Conservation (phyloP, 176 grass and related monocot species). For the Saccharum spontaneum region DNA sequence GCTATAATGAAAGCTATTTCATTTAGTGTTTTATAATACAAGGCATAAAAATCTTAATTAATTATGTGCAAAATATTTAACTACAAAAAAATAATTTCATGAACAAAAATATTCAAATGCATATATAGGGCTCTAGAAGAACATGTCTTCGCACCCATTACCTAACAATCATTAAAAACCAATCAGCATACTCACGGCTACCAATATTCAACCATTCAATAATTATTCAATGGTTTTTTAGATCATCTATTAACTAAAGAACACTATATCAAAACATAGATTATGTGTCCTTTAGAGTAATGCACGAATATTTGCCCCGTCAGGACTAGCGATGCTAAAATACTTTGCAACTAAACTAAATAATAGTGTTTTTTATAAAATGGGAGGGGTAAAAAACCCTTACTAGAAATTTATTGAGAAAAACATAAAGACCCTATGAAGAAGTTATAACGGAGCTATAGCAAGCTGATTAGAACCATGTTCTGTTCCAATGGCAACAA, state of each 20-base stretch:
- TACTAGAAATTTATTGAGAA: neutral
- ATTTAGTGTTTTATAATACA: neutral
- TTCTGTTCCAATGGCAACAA: neutral
- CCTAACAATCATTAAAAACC: too few relatives aligned
- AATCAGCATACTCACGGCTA: neutral
- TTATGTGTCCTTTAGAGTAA: neutral
- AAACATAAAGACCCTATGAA: neutral
- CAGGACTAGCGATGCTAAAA: too few relatives aligned
- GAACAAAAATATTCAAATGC: neutral
- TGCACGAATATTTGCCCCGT: neutral
- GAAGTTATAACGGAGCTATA: too few relatives aligned
- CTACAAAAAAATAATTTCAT: neutral
- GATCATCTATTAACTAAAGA: neutral
- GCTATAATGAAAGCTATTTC: neutral
- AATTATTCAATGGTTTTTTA: neutral
- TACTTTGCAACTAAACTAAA: neutral
- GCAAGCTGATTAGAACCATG: neutral
- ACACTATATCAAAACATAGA: neutral
- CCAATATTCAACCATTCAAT: neutral
- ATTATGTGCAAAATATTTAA: neutral
- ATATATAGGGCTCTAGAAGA: too few relatives aligned
- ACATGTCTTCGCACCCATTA: too few relatives aligned
- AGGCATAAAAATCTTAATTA: neutral
- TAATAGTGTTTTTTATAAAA: too few relatives aligned
- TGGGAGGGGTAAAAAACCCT: too few relatives aligned